These are phyloP conservation scores for Leptographium galeiforme DNA, from an alignment of 2,329 filamentous ascomycete genomes.

Conservation along the genomic window DNA sequence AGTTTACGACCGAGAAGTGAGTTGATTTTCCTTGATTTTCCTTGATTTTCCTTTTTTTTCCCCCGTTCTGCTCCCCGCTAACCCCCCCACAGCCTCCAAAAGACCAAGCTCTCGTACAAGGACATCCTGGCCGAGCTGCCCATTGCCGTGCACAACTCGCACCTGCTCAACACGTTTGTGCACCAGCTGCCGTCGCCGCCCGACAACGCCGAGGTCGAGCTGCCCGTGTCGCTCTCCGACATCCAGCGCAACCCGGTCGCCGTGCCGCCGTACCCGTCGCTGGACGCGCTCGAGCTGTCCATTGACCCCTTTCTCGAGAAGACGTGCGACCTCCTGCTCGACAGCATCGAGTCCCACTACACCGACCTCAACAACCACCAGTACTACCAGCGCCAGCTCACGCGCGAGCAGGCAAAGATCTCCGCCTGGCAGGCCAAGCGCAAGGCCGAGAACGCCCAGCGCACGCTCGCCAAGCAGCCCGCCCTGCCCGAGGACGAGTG, in stretches of 20 bases:
- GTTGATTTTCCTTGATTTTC: neutral
- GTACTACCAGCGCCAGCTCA: constrained; percentile 84
- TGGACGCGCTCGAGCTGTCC: constrained; percentile 78
- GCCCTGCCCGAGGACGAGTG: constrained; percentile 93
- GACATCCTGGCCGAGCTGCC: constrained; percentile 89
- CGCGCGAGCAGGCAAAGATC: constrained; percentile 92
- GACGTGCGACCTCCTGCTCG: constrained; percentile 89
- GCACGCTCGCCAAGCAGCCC: constrained; percentile 74
- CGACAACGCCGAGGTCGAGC: constrained; percentile 52
- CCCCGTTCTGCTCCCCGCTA: neutral
- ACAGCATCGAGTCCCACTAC: constrained; percentile 95
- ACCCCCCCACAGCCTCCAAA: constrained; percentile 57
- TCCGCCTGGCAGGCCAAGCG: constrained; percentile 93
- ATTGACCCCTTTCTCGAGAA: constrained; percentile 98
- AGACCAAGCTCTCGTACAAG: constrained; percentile 84
- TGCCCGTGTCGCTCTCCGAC: constrained; percentile 67
- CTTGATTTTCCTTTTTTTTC: constrained; percentile 17
- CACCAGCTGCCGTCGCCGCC: constrained; percentile 70
- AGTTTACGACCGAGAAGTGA: constrained; percentile 94
- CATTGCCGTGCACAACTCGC: constrained; percentile 86
- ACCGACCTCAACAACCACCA: constrained; percentile 99
- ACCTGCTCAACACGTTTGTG: constrained; percentile 87
- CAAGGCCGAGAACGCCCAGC: constrained; percentile 84
- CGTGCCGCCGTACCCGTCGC: constrained; percentile 68
- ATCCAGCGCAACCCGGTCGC: constrained; percentile 52